Base-by-base conservation (phyloP, 2,329 filamentous ascomycete species). In the Cladosporium velox region DNA sequence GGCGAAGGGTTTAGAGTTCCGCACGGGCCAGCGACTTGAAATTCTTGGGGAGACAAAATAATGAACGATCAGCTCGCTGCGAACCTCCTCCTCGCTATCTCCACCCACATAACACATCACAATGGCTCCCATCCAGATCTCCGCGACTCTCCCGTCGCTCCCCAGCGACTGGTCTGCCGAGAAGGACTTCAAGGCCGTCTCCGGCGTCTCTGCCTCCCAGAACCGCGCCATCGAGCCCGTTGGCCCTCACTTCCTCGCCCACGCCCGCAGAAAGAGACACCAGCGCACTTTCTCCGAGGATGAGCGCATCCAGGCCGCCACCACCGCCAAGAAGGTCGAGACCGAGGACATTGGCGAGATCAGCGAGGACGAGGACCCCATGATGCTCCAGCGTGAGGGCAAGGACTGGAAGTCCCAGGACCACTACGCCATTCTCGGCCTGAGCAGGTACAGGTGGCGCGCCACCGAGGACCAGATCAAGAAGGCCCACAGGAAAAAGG, bases 381-480 rank as follows among this genome's bases (percentile, higher is more conserved):
- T 96, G 83, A 90, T 98, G 87, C 88, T 99, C 35, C 87, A 91
- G 79, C 88, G 93, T 65, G 93, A 98, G 78, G 93, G 95, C 76
- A 99, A 99, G 85, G 95, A 99, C 85, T 99, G 95, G 95, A 99
- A 99, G 91, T 86, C 85, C 72, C 95, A 99, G 88, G 95, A 99
- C 77, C 95, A 99, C 84, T 99, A 99, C 82, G 93, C 95, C 74
- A 91, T 99, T 65, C 90, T 99, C 67, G 95, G 95, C 70, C 84
- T 99, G 70, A 91, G 90, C 77, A 96, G 93, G 82, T 94, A 96
- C 85, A 91, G 95, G 75, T 95, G 86, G 84, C 91, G 88, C 81
- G 96, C 95, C 64, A 97, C 92, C 67, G 93, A 97, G 81, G 94
- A 98, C 72, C 94, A 98, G 85, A 98, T 99, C 86, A 98, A 97